Evolutionary conservation across 78 protist genomes (phyloP), one percentile per base, ranked within the genome.

Genomic region (Dictyostelium citrinum): DNA sequence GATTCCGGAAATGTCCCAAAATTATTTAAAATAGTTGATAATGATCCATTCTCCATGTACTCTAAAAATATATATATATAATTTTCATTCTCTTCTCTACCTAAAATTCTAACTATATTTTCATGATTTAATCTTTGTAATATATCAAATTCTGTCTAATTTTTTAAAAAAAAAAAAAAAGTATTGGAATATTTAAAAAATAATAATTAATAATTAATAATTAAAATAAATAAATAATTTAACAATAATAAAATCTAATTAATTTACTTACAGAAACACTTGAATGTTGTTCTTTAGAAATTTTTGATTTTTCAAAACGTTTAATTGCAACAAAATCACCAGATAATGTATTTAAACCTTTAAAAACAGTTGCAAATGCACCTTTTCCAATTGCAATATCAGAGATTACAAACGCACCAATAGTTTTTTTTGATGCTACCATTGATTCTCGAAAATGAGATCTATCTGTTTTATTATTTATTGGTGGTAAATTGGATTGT

Each of bases 1-100:
- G 90, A n/a, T 86, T 99, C 99, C 27, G 98, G 98, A 24, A 99
- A 90, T 41, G 76, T n/a, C 2, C 99, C 99, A 68, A 97, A 97
- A 61, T 90, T 74, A 82, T 95, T 90, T 31, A 94, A 37, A 17
- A 97, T 77, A 3, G 76, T 33, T 35, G 88, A 64, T 14, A 99
- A 97, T 46, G 99, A 98, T 8, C 99, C 99, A 55, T 97, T 96
- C 37, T 97, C 98, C 46, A 97, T 88, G 67, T 45, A 98, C 95
- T 99, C 99, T 12, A 98, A 90, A 7, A 98, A 64, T 37, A 99
- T 96, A 90, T 88, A 91, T 27, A 99, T 81, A 64, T 41, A 29
- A 20, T 91, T 96, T 31, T 75, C 90, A 41, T 82, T 71, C 11
- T 61, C 51, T 55, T 76, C 72, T 39, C 61, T 77, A 10, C 91